Percentiles rank a stretch among this genome's conserved stretches.
Conservation (phyloP, 495 filamentous ascomycete genomes). For the Choiromyces venosus region DNA sequence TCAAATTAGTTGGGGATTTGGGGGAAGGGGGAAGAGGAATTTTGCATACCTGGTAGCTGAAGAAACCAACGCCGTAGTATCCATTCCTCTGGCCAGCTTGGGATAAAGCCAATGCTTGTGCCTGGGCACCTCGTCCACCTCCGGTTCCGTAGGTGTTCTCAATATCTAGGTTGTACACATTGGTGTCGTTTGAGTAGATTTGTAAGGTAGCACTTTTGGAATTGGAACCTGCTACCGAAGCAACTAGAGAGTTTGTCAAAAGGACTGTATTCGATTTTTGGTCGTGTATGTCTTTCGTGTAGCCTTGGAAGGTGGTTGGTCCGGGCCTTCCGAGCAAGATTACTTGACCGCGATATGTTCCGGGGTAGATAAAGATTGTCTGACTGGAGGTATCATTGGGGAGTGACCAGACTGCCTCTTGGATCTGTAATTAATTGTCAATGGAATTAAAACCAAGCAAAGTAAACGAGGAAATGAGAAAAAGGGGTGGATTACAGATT, state of each 20-base stretch:
- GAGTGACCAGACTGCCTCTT: conserved; percentile 33
- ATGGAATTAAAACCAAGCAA: background rate
- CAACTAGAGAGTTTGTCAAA: conserved; percentile 26
- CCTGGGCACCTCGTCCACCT: conserved; percentile 18
- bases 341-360: conserved; percentile 28
- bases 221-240: conserved; percentile 29
- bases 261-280: conserved; percentile 25
- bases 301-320: conserved; percentile 26
- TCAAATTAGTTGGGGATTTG: background rate
- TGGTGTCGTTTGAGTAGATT: conserved; percentile 25
- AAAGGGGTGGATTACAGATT: conserved; percentile 15
- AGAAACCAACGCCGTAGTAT: conserved; percentile 30
- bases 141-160: conserved; percentile 30
- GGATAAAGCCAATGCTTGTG: conserved; percentile 30
- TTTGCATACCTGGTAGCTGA: conserved; percentile 27
- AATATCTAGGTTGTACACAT: conserved; percentile 26
- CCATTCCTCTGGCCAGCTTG: conserved; percentile 27
- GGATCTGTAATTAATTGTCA: conserved; percentile 9
- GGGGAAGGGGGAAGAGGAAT: background rate
- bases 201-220: conserved; percentile 31
- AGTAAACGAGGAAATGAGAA: background rate
- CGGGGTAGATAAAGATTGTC: conserved; percentile 32
- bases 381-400: conserved; percentile 31
- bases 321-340: conserved; percentile 24
- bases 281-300: conserved; percentile 17